A percentile compares a stretch with the other conserved stretches of the same genome.
Conservation (phyloP, 2,329 filamentous ascomycete species). For the Thielaviopsis ethacetica region DNA sequence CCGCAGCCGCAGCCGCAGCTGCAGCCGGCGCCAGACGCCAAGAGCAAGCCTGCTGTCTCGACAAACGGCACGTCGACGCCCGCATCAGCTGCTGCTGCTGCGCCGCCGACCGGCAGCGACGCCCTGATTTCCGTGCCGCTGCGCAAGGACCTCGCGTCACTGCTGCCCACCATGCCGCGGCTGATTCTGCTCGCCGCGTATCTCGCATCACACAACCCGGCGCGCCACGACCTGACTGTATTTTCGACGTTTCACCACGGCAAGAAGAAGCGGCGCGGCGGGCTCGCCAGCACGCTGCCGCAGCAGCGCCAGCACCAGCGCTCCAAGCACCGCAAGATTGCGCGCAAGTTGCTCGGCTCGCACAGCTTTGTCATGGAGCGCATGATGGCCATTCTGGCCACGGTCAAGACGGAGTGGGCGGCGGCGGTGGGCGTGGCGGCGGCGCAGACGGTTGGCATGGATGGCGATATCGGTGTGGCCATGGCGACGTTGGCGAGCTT, state of each 20-base stretch:
- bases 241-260: slow-evolving; percentile 56
- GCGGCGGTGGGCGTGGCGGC: slow-evolving; percentile 16
- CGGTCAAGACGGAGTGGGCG: slow-evolving; percentile 42
- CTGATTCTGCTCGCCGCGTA: slow-evolving; percentile 63
- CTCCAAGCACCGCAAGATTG: slow-evolving; percentile 52
- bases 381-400: slow-evolving; percentile 60
- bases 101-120: neutral
- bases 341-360: slow-evolving; percentile 59
- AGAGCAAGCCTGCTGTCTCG: neutral
- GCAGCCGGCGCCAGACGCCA: neutral
- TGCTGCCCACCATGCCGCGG: slow-evolving; percentile 57
- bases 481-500: slow-evolving; percentile 60
- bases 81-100: neutral
- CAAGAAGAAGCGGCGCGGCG: slow-evolving; percentile 32
- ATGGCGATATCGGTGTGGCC: slow-evolving; percentile 43
- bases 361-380: slow-evolving; percentile 64
- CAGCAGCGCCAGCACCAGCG: slow-evolving; percentile 17
- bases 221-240: slow-evolving; percentile 54
- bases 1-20: neutral
- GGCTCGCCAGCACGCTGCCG: slow-evolving; percentile 22
- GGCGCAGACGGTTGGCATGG: slow-evolving; percentile 24
- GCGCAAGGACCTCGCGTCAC: slow-evolving; percentile 30
- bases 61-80: slow-evolving; percentile 5
- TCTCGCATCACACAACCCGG: slow-evolving; percentile 63
- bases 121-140: neutral